Evolutionary conservation across 108 stramenopile species (phyloP), one percentile per base, ranked within the genome.

Genomic region (Parietichytrium sp.): DNA sequence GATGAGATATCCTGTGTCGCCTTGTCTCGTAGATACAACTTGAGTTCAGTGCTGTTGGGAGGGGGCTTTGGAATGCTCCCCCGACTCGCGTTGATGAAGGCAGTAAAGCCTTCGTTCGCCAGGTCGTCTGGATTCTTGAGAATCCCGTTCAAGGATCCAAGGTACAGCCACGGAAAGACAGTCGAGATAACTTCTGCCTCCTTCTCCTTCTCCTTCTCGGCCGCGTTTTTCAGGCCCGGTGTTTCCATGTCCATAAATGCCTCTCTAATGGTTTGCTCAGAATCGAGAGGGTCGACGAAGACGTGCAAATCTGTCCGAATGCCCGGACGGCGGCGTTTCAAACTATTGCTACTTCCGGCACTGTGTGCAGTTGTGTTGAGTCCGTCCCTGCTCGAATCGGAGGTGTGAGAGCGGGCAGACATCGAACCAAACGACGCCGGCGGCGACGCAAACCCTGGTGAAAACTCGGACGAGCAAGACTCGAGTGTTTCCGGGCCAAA

Each of bases 291-390:
- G 13, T 8, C 61, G 20, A 45, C 42, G 23, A 45, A 42, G 0
- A 72, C 61, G 8, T 33, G 36, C 42, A 72, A 20, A 20, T 72
- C 61, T 6, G 45, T 33, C 61, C 20, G 36, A n/a, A 72, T n/a
- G 29, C 61, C 61, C 23, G 61, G 61, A 1, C 61, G 61, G 15
- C 61, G 61, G 8, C 61, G 61, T 42, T 72, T 72, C 42, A 72
- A 25, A 20, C 61, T 72, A 45, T 72, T 27, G 42, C 33, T 27
- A 25, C 42, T 72, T 16, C 10, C 61, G 61, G 6, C 45, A 23
- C 33, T 72, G 61, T 42, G 6, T 7, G 33, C 15, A 20, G 16
- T 26, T 55, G 1, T 27, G 18, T 20, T 15, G 26, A 29, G 54
- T 20, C 23, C 25, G 15, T 15, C 18, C 54, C 23, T 53, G 27